Evolutionary conservation across 192 early-diverging fungal genomes (phyloP).

Genomic region (Gaertneriomyces semiglobifer): DNA sequence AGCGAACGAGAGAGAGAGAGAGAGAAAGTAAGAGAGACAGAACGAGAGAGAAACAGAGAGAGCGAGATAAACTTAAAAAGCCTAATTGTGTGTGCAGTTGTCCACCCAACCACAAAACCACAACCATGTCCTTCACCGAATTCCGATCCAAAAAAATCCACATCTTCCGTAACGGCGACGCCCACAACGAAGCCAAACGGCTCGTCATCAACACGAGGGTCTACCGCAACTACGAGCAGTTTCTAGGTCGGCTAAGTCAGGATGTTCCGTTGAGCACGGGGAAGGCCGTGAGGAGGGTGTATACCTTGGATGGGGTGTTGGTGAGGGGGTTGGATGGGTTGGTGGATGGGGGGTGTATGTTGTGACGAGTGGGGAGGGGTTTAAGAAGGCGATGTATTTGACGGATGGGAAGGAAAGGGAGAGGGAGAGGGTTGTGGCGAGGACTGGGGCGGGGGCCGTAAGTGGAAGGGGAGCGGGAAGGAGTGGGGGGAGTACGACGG

Average conservation of each 20-base stretch:
- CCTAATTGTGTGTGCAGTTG: no score
- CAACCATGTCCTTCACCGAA: constrained; percentile 25
- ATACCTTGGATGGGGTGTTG: constrained; percentile 40
- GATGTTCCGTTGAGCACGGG: constrained; percentile 44
- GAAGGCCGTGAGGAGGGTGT: constrained; percentile 40
- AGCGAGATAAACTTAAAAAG: no score
- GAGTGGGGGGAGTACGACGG: not conserved
- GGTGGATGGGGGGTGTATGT: constrained; percentile 43
- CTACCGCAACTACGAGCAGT: constrained; percentile 53
- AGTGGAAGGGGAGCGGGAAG: not conserved
- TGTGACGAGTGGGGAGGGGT: constrained; percentile 41
- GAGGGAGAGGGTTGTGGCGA: constrained; percentile 5
- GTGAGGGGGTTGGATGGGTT: constrained; percentile 37
- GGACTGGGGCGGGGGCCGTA: constrained; percentile 3
- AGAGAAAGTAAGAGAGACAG: no score
- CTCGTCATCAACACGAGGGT: constrained; percentile 40
- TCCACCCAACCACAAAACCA: no score
- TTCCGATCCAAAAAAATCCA: constrained; percentile 36
- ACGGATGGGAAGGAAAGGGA: constrained; percentile 6
- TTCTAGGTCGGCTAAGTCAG: constrained; percentile 35
- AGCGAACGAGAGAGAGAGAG: no score
- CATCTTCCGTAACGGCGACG: constrained; percentile 51
- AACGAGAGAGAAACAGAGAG: no score
- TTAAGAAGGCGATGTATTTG: constrained; percentile 40
- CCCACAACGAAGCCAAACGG: constrained; percentile 37